A percentile compares a stretch with the other conserved stretches of the same genome.
These are phyloP conservation scores for Kwoniella newhampshirensis DNA, from an alignment of 768 basidiomycete species.

Conservation along the genomic window DNA sequence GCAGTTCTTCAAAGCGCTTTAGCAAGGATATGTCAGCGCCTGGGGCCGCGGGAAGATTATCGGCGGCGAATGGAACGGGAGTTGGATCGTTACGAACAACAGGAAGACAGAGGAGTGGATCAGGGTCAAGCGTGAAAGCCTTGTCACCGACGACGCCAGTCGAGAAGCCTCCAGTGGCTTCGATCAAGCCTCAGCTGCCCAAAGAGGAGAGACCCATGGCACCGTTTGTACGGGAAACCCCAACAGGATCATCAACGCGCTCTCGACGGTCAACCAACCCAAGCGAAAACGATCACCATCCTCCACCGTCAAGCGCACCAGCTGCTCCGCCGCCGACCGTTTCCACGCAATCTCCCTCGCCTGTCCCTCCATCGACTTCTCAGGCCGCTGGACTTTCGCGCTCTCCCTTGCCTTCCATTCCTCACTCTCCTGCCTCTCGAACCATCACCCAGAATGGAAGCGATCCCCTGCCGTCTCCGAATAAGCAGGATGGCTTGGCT, in stretches of 20 bases:
- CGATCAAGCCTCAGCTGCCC: not conserved
- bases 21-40: conserved; percentile 60
- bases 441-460: not conserved
- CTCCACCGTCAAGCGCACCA: not conserved
- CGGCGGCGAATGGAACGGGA: not conserved
- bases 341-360: not conserved
- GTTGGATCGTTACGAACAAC: conserved; percentile 47
- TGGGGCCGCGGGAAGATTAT: conserved; percentile 12
- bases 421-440: not conserved
- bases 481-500: conserved; percentile 23
- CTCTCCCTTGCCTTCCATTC: conserved; percentile 8
- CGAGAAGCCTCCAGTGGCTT: not conserved
- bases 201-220: conserved; percentile 13
- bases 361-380: conserved; percentile 4
- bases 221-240: conserved; percentile 9
- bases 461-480: not conserved
- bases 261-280: conserved; percentile 19
- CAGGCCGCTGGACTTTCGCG: conserved; percentile 6
- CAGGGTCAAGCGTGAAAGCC: conserved; percentile 9
- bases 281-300: conserved; percentile 5
- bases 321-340: conserved; percentile 6
- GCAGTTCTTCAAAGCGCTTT: conserved; percentile 60
- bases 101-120: conserved; percentile 24
- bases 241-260: conserved; percentile 27
- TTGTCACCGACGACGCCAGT: not conserved